Evolutionary conservation across 1,139 yeast genomes (phyloP).

Genomic region (Petasospora fabianii): DNA sequence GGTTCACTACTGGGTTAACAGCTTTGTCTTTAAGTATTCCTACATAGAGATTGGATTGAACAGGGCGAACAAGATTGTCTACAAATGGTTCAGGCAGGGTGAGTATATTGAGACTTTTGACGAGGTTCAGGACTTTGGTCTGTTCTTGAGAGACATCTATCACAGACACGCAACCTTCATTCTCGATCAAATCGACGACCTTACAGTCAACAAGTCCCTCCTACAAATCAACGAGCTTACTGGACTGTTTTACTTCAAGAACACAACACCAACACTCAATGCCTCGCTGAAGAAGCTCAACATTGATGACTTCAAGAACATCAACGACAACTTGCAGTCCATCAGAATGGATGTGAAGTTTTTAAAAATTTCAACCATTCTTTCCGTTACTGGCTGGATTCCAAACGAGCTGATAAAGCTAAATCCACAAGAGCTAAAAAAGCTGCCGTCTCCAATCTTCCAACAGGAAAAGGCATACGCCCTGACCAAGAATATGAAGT

Average conservation of each 20-base stretch:
- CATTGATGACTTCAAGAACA: constrained; percentile 30
- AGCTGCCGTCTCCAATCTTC: constrained; percentile 12
- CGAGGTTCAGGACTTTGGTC: constrained; percentile 29
- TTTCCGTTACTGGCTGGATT: constrained; percentile 67
- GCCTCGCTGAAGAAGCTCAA: constrained; percentile 38
- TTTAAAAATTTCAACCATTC: constrained; percentile 49
- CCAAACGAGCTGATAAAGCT: constrained; percentile 52
- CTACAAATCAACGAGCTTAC: constrained; percentile 27
- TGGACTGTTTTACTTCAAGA: constrained; percentile 45
- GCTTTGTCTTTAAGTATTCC: constrained; percentile 44
- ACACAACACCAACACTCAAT: constrained; percentile 41
- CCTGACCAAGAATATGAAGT: constrained; percentile 35
- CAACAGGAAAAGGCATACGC: constrained; percentile 15
- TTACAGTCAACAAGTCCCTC: constrained; percentile 20
- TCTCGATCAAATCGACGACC: constrained; percentile 30
- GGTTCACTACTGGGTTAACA: constrained; percentile 67
- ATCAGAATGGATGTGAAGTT: constrained; percentile 46
- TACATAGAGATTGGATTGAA: constrained; percentile 66
- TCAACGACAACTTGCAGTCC: constrained; percentile 29
- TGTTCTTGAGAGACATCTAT: constrained; percentile 31
- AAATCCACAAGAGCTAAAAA: constrained; percentile 28
- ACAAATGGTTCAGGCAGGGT: constrained; percentile 70
- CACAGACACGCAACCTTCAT: constrained; percentile 34
- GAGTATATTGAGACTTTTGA: constrained; percentile 31
- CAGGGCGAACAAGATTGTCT: constrained; percentile 45